Conservation (phyloP, 192 early-diverging fungal genomes). For the Backusella australiensis region DNA sequence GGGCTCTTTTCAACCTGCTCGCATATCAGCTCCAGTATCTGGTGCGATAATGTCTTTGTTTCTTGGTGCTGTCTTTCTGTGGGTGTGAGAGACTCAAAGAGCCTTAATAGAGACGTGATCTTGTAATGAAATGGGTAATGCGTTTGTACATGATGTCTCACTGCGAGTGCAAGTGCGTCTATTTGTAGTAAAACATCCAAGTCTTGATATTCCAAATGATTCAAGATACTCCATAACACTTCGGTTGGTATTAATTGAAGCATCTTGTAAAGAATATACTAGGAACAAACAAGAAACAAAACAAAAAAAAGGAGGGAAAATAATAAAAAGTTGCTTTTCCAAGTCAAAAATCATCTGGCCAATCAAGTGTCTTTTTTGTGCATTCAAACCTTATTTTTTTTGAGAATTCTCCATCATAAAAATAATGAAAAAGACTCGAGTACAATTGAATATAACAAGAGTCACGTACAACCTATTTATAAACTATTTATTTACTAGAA, state of each 20-base stretch:
- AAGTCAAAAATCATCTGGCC: no score
- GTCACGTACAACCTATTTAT: no score
- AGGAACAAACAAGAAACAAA: background rate
- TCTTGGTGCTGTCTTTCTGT: constrained; percentile 54
- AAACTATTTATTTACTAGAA: no score
- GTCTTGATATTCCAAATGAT: constrained; percentile 19
- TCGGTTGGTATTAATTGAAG: constrained; percentile 21
- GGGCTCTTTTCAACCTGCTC: constrained; percentile 12
- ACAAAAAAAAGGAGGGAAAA: constrained; percentile 8
- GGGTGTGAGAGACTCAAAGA: constrained; percentile 84
- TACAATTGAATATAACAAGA: no score
- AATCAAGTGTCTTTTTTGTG: no score
- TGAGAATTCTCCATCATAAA: no score
- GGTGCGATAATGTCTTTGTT: background rate
- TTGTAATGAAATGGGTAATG: constrained; percentile 25
- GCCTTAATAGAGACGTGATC: constrained; percentile 53
- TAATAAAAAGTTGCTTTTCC: background rate
- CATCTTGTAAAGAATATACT: background rate
- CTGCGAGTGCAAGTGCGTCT: background rate
- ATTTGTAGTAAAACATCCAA: constrained; percentile 11
- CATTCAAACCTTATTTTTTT: no score
- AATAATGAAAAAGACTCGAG: no score
- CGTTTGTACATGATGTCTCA: background rate
- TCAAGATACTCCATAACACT: constrained; percentile 16
- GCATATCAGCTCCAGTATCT: constrained; percentile 20